Base-by-base conservation (phyloP, 441 rosid genomes). In the Aleurites moluccanus region DNA sequence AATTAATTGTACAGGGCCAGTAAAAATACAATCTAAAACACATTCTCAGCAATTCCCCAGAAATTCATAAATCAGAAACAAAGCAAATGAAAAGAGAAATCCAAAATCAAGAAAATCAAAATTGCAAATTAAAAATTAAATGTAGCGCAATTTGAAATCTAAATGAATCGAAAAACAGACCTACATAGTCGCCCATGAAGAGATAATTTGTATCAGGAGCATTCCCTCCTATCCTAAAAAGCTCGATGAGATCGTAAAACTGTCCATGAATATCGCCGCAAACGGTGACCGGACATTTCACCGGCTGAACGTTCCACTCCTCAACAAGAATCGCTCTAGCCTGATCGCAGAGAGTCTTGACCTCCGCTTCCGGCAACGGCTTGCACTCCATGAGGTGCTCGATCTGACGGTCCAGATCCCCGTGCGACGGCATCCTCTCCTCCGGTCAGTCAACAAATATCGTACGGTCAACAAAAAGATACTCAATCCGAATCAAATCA, bases 231-330 rank as follows among this genome's bases (percentile, higher is more conserved):
- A 96, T 96, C 60, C 90, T 85, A 75, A 96, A 96, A 35, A 96
- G 97, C 88, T 96, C 99, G 75, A 96, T 80, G 73, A 96, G 94
- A 85, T 96, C 99, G 70, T 96, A 92, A 79, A 96, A 96, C 84
- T 96, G 99, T 2, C 98, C 99, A 73, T 95, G 99, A 71, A 95
- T 95, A 83, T 95, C 99, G 20, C 99, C 99, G 73, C 98, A 95
- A n/a, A 93, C 94, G 65, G 99, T 95, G 68, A 95, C 99, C 35
- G 99, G 99, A 84, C 99, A 96, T 84, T 93, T 96, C 50, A 96
- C 98, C 49, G 97, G 94, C 83, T 96, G 99, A 74, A 96, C 97
- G 91, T 96, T 96, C 97, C 97, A 93, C 83, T 96, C 99, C 85
- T 96, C 99, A 42, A 93, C 96, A 16, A 96, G 91, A 77, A 96